These are phyloP conservation scores for Tranzscheliella williamsii DNA, from an alignment of 1,284 basidiomycete genomes.

Conservation along the genomic window DNA sequence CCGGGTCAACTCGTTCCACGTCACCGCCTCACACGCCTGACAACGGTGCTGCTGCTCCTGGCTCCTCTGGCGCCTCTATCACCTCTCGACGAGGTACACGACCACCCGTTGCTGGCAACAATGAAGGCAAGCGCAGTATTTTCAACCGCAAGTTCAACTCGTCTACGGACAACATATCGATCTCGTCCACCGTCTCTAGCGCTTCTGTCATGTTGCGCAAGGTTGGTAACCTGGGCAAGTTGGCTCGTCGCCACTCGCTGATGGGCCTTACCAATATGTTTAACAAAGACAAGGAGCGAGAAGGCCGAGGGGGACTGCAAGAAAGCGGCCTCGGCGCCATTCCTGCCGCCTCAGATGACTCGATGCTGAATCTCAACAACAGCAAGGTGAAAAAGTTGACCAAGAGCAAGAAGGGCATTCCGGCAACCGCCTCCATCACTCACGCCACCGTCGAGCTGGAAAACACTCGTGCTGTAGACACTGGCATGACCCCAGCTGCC, in stretches of 20 bases:
- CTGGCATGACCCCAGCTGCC: slow-evolving; percentile 86
- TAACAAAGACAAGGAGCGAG: slow-evolving; percentile 71
- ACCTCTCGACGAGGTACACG: slow-evolving; percentile 44
- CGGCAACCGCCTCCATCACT: slow-evolving; percentile 75
- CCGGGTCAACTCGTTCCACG: slow-evolving; percentile 50
- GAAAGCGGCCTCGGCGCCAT: slow-evolving; percentile 67
- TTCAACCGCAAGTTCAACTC: slow-evolving; percentile 91
- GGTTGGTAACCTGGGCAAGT: slow-evolving; percentile 86
- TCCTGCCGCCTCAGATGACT: slow-evolving; percentile 62
- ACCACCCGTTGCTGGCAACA: slow-evolving; percentile 46
- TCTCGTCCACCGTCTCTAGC: slow-evolving; percentile 92
- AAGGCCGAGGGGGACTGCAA: slow-evolving; percentile 63
- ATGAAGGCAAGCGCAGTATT: slow-evolving; percentile 64
- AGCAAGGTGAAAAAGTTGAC: slow-evolving; percentile 59
- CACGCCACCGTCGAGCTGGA: slow-evolving; percentile 86
- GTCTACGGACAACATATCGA: slow-evolving; percentile 94
- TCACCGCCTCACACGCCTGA: slow-evolving; percentile 52
- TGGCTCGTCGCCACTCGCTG: slow-evolving; percentile 85
- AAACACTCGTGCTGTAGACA: slow-evolving; percentile 67
- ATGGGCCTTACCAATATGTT: slow-evolving; percentile 85
- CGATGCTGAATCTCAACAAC: slow-evolving; percentile 11
- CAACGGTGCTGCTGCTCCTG: slow-evolving; percentile 34
- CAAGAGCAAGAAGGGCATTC: slow-evolving; percentile 67
- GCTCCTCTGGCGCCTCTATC: slow-evolving; percentile 54
- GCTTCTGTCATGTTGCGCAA: slow-evolving; percentile 97